Percentiles rank a stretch among this genome's conserved stretches.
Conservation (phyloP, 345 rosid species). For the Hibiscus syriacus region DNA sequence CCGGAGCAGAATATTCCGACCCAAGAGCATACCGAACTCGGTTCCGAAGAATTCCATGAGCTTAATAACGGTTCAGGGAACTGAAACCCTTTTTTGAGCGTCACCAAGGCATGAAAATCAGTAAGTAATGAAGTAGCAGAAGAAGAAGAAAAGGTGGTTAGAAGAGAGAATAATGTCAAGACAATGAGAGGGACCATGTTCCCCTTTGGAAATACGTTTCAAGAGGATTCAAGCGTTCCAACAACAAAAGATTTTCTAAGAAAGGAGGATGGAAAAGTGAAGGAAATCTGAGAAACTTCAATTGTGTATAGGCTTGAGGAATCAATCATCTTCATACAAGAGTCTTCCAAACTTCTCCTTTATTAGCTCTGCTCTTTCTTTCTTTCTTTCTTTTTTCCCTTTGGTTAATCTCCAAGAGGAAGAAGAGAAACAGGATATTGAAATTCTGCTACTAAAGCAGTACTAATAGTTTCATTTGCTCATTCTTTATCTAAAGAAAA, state of each 20-base stretch:
- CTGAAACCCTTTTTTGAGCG: slow-evolving; percentile 43
- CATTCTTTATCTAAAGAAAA: slow-evolving; percentile 15
- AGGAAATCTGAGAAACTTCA: slow-evolving; percentile 44
- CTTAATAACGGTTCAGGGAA: slow-evolving; percentile 37
- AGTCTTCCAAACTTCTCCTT: slow-evolving; percentile 33
- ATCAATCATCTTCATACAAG: slow-evolving; percentile 43
- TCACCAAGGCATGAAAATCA: slow-evolving; percentile 40
- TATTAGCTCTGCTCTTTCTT: slow-evolving; percentile 13
- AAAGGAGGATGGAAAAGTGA: slow-evolving; percentile 41
- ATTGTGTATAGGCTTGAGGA: too few relatives aligned
- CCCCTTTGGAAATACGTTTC: slow-evolving; percentile 12
- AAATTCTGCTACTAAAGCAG: slow-evolving; percentile 6
- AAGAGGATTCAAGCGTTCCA: slow-evolving; percentile 22
- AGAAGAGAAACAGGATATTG: slow-evolving; percentile 10
- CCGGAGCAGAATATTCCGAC: slow-evolving; percentile 36
- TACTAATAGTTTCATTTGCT: background rate
- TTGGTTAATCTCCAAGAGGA: background rate
- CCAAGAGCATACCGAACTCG: slow-evolving; percentile 59
- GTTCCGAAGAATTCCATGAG: slow-evolving; percentile 45
- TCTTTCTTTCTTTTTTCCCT: too few relatives aligned
- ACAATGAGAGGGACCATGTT: slow-evolving; percentile 49
- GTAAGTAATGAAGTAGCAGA: slow-evolving; percentile 28
- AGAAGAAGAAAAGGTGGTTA: slow-evolving; percentile 21
- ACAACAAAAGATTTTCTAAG: slow-evolving; percentile 21
- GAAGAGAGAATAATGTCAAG: slow-evolving; percentile 31